phyloP scores from a whole-genome alignment of 257 asterid species.

The Nicotiana tabacum region DNA sequence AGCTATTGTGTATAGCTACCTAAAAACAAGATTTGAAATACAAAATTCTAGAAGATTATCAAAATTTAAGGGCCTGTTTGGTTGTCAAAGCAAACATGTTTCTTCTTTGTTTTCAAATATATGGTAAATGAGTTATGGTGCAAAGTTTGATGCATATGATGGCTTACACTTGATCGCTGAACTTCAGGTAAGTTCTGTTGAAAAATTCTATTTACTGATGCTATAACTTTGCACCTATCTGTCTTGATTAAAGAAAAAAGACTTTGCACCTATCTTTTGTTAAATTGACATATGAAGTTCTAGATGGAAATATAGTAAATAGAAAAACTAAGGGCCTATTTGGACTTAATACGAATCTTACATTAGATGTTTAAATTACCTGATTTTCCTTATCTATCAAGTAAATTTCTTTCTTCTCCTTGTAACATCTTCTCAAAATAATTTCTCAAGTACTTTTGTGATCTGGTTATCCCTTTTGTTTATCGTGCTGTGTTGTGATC shows the following conservation, averaged over 20 bases:
- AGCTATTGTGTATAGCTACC: no score
- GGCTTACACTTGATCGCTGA: conserved; percentile 97
- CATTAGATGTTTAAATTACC: neutral
- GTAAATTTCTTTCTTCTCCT: neutral
- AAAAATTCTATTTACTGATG: conserved; percentile 14
- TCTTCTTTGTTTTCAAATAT: neutral
- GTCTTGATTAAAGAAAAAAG: no score
- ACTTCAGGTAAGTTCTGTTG: conserved; percentile 87
- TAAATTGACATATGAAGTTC: neutral
- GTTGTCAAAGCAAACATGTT: no score
- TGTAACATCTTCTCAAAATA: neutral
- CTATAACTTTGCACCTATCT: no score
- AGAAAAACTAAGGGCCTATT: neutral
- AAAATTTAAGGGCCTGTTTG: no score
- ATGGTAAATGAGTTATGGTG: neutral
- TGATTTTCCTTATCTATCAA: neutral
- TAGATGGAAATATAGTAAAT: neutral
- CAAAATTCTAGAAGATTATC: no score
- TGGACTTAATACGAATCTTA: neutral
- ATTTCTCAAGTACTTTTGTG: neutral
- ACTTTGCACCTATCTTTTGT: neutral
- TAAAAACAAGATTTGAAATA: no score
- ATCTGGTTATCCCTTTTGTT: neutral
- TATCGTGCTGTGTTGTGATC: neutral
- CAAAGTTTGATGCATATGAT: conserved; percentile 70